Percentiles rank a stretch among this genome's conserved stretches.
Evolutionary conservation across 1,284 basidiomycete genomes (phyloP).

Genomic region (Trametes pubescens): DNA sequence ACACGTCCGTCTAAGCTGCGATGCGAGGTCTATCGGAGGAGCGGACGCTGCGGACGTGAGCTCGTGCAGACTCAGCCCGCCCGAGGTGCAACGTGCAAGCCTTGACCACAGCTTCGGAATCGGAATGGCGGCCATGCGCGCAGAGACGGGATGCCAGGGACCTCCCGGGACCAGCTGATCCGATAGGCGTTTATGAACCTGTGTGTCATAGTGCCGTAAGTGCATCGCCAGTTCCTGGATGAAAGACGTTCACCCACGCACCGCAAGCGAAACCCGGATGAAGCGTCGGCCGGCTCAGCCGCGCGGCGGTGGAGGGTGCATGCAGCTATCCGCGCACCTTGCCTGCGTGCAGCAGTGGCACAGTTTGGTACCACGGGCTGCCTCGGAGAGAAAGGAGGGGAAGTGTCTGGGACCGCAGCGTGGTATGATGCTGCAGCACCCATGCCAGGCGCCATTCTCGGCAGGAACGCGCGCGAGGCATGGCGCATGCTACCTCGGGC

Average conservation of each 20-base stretch:
- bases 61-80: not conserved
- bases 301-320: no score
- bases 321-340: no score
- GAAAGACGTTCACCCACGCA: conserved; percentile 1
- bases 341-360: not conserved
- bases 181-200: not conserved
- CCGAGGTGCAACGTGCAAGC: not conserved
- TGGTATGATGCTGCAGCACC: not conserved
- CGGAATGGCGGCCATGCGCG: not conserved
- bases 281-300: no score
- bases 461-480: not conserved
- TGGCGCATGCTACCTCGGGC: not conserved
- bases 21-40: conserved; percentile 3
- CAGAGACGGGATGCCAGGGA: not conserved
- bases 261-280: not conserved
- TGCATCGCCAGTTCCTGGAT: not conserved
- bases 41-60: conserved; percentile 2
- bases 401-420: not conserved
- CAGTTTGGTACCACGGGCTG: not conserved
- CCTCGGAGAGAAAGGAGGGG: not conserved
- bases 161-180: conserved; percentile 11
- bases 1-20: not conserved
- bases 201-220: conserved; percentile 18
- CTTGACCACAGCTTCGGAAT: not conserved
- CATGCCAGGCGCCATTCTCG: not conserved